Base-by-base conservation (phyloP, 768 basidiomycete genomes). In the Coprinopsis sp. region DNA sequence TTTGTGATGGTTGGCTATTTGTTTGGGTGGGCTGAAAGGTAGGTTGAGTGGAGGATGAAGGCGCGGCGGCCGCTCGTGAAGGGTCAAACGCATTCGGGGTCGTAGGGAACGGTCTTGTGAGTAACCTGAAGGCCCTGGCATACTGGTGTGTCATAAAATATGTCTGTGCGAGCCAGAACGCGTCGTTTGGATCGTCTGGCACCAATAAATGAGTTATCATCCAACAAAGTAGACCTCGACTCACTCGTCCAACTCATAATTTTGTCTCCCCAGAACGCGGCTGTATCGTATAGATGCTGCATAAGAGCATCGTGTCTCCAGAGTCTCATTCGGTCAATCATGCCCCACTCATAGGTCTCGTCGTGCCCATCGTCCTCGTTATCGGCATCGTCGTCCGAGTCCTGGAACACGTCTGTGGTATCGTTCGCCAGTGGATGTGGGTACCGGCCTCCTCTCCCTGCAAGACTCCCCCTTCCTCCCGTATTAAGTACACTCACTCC, bases 251-350 rank as follows among this genome's bases (percentile, higher is more conserved):
- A 94, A 51, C 80, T 88, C 37, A 97, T 72, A 37, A 98, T 83
- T 65, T 99, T 98, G 70, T 95, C 92, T 4, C 96, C 96, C 96
- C 96, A 99, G 62, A 97, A 98, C 4, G 88, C 86, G 2, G 96
- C 95, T 0, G 94, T 96, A 53, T 92, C 90, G 64, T 98, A 96
- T 11, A 99, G 69, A 72, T 99, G 96, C 65, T 98, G 96, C 84
- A 94, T 93, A 54, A 99, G 78, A 33, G 96, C 95, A 68, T 98
- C 96, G 59, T 98, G 94, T 33, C 96, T 73, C 95, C 95, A 98
- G 34, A 92, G 69, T 48, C 96, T 76, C 91, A 99, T 94, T 24
- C 94, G 79, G 67, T 97, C 94, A 3, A 98, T 82, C 74, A 90
- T 83, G 2, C 82, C 81, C 90, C 89, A 93, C 54, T 86, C 82